phyloP scores from a whole-genome alignment of 2,329 filamentous ascomycete species.

The Claviceps spartinae region DNA sequence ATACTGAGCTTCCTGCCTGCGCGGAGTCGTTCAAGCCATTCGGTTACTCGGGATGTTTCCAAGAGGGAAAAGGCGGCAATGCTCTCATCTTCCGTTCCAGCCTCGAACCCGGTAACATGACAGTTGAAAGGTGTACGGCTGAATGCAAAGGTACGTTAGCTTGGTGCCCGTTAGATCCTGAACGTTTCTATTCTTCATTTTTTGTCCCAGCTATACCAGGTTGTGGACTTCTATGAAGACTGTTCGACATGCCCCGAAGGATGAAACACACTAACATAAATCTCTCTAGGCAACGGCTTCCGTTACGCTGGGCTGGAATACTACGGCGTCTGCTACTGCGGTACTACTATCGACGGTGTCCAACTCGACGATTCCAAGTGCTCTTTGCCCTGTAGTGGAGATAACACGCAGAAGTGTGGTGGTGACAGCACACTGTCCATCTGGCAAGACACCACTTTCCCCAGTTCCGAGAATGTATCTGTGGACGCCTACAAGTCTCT shows the following conservation, averaged over 20 bases:
- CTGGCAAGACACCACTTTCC: constrained; percentile 35
- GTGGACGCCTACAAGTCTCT: constrained; percentile 40
- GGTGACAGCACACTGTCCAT: constrained; percentile 32
- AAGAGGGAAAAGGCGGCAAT: constrained; percentile 20
- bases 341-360: constrained; percentile 37
- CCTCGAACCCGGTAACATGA: constrained; percentile 26
- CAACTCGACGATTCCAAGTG: constrained; percentile 39
- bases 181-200: not conserved
- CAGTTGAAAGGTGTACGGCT: constrained; percentile 32
- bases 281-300: constrained; percentile 30
- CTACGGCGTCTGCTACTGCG: constrained; percentile 40
- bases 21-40: constrained; percentile 32
- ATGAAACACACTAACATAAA: not conserved
- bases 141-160: constrained; percentile 31
- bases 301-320: constrained; percentile 37
- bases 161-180: not conserved
- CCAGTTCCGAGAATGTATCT: constrained; percentile 27
- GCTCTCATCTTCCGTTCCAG: constrained; percentile 30
- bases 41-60: constrained; percentile 34
- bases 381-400: constrained; percentile 38
- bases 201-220: not conserved
- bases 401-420: constrained; percentile 32
- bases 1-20: constrained; percentile 31
- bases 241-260: not conserved
- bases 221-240: too few relatives aligned